Conservation (phyloP, 176 grass and related monocot species). For the Echinochloa phyllopogon region DNA sequence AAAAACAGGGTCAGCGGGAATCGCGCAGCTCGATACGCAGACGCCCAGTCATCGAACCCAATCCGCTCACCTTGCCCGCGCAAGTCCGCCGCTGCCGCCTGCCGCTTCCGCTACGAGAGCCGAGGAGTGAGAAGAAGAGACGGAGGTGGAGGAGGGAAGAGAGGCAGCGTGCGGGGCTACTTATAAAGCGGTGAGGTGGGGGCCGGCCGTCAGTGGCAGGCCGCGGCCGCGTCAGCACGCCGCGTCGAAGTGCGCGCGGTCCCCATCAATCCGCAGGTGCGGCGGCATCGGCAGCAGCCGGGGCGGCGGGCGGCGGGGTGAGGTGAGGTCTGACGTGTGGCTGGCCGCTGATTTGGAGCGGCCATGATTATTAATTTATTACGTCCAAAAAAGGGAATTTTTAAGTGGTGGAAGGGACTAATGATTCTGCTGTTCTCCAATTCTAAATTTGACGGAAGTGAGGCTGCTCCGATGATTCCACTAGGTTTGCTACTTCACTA, state of each 20-base stretch:
- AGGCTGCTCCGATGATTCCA: neutral
- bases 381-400: neutral
- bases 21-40: neutral
- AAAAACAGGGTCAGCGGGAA: neutral
- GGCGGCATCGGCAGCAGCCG: neutral
- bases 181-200: conserved; percentile 50
- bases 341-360: conserved; percentile 25
- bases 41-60: neutral
- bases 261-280: conserved; percentile 18
- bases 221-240: neutral
- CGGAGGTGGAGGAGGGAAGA: too few relatives aligned
- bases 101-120: neutral
- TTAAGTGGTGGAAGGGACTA: neutral
- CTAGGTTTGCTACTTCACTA: neutral
- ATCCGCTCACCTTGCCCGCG: neutral
- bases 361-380: neutral
- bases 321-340: neutral
- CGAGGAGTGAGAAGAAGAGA: neutral
- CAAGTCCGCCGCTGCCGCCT: neutral
- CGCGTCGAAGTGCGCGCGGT: conserved; percentile 40
- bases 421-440: neutral
- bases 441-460: neutral
- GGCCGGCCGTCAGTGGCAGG: neutral
- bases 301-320: neutral
- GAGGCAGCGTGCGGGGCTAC: neutral